Base-by-base conservation (phyloP, 75 land plant genomes). In the Selaginella tamariscina region DNA sequence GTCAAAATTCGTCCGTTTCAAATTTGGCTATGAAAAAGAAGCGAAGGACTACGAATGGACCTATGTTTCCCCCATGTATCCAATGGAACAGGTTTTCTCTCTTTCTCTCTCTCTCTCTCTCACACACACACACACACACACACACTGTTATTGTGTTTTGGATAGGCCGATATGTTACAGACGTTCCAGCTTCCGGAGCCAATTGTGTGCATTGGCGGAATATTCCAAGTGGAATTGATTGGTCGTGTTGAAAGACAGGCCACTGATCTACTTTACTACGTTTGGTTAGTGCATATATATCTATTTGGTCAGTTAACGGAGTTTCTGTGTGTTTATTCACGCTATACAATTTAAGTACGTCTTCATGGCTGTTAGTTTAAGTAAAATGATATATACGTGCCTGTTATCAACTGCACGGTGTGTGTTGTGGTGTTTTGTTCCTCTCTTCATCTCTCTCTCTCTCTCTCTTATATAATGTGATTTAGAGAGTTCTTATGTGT, bases 171-270 rank as follows among this genome's bases (percentile, higher is more conserved):
- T 68, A 27, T 68, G 21, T 60, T 88, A 74, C 97, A 91, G 65
- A 70, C 62, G 22, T 91, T 91, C 59, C 80, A 79, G 77, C 81
- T 91, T 64, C 97, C 97, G 60, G 74, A 71, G 54, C 93, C 97
- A 31, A 79, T 81, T 27, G 24, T 91, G 28, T 91, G 93, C 74
- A 79, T 86, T 67, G 97, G 97, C 26, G 89, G 85, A 44, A 75
- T 91, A 56, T 63, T 91, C 56, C 83, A 86, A 68, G 81, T 91
- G 62, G 97, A 91, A 68, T 76, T 91, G 15, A 44, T 91, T 71
- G 97, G 93, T 0, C 82, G 97, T 54, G 81, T 85, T 32, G 88
- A 88, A 62, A 80, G 70, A 33, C 89, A 88, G 66, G 73, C 70
- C 0, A 77, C 76, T 68, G 97, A 91, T 72, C 73, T 54, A 23